Evolutionary conservation across 2,329 filamentous ascomycete species (phyloP).

Genomic region (Stachybotrys echinatus): DNA sequence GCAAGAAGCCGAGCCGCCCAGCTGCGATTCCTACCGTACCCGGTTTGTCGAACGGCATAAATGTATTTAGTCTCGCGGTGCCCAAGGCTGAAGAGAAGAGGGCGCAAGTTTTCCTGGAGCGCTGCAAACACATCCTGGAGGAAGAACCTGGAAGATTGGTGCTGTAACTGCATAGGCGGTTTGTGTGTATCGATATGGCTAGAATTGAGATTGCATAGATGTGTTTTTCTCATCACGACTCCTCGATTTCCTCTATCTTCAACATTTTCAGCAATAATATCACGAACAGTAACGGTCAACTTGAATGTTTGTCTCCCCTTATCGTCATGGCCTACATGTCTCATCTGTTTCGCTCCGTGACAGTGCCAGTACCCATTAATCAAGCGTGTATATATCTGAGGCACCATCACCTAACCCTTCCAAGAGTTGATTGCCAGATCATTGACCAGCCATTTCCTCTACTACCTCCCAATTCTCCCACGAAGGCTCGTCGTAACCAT

Average conservation of each 20-base stretch:
- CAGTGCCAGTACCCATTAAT: too few relatives aligned
- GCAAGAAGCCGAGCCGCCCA: slow-evolving; percentile 19
- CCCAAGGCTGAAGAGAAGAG: slow-evolving; percentile 75
- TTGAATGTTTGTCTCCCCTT: too few relatives aligned
- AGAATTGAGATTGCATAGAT: slow-evolving; percentile 1
- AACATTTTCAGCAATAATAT: neutral
- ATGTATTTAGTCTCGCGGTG: slow-evolving; percentile 79
- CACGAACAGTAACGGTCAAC: neutral
- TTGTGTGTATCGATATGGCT: slow-evolving; percentile 24
- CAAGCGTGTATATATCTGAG: too few relatives aligned
- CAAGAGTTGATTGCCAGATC: too few relatives aligned
- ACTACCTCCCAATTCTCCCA: neutral
- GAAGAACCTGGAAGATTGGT: slow-evolving; percentile 73
- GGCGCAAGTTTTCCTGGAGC: slow-evolving; percentile 76
- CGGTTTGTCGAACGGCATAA: slow-evolving; percentile 52
- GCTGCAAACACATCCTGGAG: slow-evolving; percentile 79
- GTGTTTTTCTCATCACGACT: neutral
- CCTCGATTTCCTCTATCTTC: slow-evolving; percentile 2
- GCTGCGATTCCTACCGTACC: slow-evolving; percentile 29
- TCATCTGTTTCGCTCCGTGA: too few relatives aligned
- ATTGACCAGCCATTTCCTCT: neutral
- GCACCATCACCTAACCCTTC: too few relatives aligned
- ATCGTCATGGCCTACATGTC: too few relatives aligned
- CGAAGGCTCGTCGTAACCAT: neutral
- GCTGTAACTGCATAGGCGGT: slow-evolving; percentile 33